A percentile compares a stretch with the other conserved stretches of the same genome.
Conservation (phyloP, 2,329 filamentous ascomycete genomes). For the Fusarium scirpi region DNA sequence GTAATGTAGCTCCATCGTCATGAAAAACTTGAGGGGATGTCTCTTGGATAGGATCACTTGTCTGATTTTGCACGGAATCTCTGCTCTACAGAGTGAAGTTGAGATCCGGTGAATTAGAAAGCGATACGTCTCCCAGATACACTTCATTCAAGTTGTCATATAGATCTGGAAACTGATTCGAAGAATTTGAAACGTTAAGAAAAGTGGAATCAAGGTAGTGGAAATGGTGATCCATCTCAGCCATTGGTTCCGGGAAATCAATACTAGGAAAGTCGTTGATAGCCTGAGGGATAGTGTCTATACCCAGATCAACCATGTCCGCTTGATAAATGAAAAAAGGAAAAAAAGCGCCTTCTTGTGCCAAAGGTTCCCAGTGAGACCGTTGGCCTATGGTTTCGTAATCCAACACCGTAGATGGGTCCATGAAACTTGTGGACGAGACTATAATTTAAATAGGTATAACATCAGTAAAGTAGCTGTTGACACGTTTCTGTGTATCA, state of each 20-base stretch:
- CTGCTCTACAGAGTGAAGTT: slow-evolving; percentile 30
- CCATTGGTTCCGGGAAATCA: not conserved
- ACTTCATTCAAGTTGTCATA: not conserved
- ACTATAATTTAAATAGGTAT: slow-evolving; percentile 8
- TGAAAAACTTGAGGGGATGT: not conserved
- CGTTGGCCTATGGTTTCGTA: slow-evolving; percentile 4
- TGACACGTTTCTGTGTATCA: not conserved
- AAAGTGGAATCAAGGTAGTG: not conserved
- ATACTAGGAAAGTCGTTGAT: not conserved
- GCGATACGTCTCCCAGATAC: not conserved
- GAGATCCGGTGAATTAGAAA: slow-evolving; percentile 9
- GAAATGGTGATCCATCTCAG: slow-evolving; percentile 3
- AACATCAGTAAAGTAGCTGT: no score
- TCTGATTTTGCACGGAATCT: not conserved
- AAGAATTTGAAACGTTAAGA: not conserved
- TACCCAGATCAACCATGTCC: not conserved
- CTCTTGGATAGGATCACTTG: not conserved
- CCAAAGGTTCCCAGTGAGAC: not conserved
- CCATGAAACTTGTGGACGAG: not conserved
- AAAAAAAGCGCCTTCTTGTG: not conserved
- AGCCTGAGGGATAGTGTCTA: not conserved
- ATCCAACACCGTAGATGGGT: not conserved
- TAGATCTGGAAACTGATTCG: not conserved
- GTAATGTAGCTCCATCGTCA: not conserved
- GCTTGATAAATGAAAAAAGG: slow-evolving; percentile 1